Percentiles rank a stretch among this genome's conserved stretches.
Evolutionary conservation across 2,329 filamentous ascomycete species (phyloP).

Genomic region (Penicillium decumbens): DNA sequence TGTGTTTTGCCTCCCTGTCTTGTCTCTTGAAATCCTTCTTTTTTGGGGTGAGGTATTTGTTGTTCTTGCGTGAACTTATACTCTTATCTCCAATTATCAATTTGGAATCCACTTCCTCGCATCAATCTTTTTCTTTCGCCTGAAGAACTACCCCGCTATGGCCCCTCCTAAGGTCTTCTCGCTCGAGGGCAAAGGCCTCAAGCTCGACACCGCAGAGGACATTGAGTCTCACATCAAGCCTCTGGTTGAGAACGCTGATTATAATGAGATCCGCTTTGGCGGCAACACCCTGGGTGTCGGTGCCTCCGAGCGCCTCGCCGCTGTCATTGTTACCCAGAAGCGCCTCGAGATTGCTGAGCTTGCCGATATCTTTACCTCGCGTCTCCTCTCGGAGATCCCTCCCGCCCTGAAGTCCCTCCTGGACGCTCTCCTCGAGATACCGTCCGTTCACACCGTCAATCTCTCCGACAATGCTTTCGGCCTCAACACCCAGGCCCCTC

Average conservation of each 20-base stretch:
- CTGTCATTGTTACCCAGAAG: slow-evolving; percentile 79
- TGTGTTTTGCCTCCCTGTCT: slow-evolving; percentile 10
- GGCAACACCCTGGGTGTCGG: slow-evolving; percentile 91
- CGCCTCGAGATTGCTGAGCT: slow-evolving; percentile 77
- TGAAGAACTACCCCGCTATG: slow-evolving; percentile 45
- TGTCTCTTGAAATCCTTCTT: slow-evolving; percentile 5
- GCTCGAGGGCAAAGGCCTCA: slow-evolving; percentile 84
- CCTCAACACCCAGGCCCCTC: slow-evolving; percentile 85
- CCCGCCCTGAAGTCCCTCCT: slow-evolving; percentile 80
- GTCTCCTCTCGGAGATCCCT: slow-evolving; percentile 89
- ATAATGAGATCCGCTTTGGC: slow-evolving; percentile 75
- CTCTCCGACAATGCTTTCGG: slow-evolving; percentile 98
- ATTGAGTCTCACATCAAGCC: slow-evolving; percentile 76
- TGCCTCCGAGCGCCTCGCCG: slow-evolving; percentile 78
- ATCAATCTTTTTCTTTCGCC: slow-evolving; percentile 10
- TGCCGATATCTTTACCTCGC: slow-evolving; percentile 95
- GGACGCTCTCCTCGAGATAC: slow-evolving; percentile 77
- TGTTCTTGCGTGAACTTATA: neutral
- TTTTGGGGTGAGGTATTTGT: slow-evolving; percentile 2
- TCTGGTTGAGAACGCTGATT: slow-evolving; percentile 63
- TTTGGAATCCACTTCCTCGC: neutral
- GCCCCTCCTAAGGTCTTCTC: slow-evolving; percentile 64
- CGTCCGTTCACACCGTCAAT: slow-evolving; percentile 84
- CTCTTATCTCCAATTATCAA: neutral
- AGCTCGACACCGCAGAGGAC: slow-evolving; percentile 84